Percentiles rank a stretch among this genome's conserved stretches.
Evolutionary conservation across 2,329 filamentous ascomycete genomes (phyloP).

Genomic region (Colletotrichum salicis): DNA sequence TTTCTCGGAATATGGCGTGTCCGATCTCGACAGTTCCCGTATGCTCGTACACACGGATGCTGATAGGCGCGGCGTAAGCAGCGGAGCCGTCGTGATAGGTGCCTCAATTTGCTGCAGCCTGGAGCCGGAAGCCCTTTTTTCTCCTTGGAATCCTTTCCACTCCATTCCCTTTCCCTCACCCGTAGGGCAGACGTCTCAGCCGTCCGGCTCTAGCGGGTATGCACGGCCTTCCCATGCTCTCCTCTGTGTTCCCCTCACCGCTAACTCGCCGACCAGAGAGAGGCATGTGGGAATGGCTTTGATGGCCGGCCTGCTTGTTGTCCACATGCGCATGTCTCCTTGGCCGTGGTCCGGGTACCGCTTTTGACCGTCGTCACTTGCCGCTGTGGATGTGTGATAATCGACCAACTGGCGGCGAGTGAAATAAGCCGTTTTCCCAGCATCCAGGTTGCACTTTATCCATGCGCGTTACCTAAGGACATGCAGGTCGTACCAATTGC

Average conservation of each 20-base stretch:
- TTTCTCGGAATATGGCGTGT: conserved; percentile 18
- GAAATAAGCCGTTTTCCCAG: conserved; percentile 25
- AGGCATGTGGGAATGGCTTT: not conserved
- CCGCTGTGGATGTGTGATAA: conserved; percentile 18
- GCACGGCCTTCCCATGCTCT: not conserved
- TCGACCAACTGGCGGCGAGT: conserved; percentile 23
- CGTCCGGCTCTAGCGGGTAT: conserved; percentile 8
- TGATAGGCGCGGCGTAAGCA: conserved; percentile 18
- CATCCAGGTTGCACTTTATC: not conserved
- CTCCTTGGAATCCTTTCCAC: not conserved
- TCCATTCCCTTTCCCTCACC: not conserved
- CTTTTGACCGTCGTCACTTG: conserved; percentile 7
- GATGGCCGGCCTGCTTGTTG: not conserved
- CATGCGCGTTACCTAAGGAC: conserved; percentile 23
- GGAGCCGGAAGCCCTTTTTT: not conserved
- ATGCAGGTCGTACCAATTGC: conserved; percentile 22
- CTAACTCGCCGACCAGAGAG: conserved; percentile 1
- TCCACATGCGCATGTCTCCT: conserved; percentile 16
- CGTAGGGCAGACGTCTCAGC: not conserved
- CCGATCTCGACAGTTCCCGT: conserved; percentile 13
- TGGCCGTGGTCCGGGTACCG: not conserved
- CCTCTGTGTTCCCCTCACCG: conserved; percentile 20
- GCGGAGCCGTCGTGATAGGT: conserved; percentile 23
- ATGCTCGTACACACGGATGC: not conserved
- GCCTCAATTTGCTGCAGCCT: conserved; percentile 11